These are phyloP conservation scores for Gamsiella multidivaricata DNA, from an alignment of 192 early-diverging fungal genomes.

Conservation along the genomic window DNA sequence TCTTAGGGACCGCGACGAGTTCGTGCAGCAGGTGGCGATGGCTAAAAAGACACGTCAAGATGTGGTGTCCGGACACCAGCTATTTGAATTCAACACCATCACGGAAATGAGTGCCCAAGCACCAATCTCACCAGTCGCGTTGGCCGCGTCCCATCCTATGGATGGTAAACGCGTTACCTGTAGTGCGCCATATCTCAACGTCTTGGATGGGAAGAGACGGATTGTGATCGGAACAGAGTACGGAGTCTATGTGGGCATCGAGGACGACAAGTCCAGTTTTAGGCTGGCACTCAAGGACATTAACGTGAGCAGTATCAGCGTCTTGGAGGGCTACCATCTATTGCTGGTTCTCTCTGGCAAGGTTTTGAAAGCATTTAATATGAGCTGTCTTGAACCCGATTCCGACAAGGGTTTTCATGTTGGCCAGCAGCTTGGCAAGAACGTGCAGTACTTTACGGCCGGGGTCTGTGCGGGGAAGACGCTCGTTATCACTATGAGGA, in stretches of 20 bases:
- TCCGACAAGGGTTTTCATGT: constrained; percentile 25
- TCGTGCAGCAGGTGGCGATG: constrained; percentile 3
- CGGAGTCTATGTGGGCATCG: constrained; percentile 80
- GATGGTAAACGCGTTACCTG: constrained; percentile 33
- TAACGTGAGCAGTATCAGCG: constrained; percentile 84
- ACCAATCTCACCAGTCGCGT: not conserved
- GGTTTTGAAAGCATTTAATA: constrained; percentile 34
- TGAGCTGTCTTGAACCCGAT: constrained; percentile 31
- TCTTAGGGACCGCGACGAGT: constrained; percentile 14
- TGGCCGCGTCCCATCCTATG: not conserved
- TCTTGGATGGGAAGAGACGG: constrained; percentile 65
- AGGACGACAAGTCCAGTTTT: constrained; percentile 49
- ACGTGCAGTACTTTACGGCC: constrained; percentile 52
- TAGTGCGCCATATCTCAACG: constrained; percentile 33
- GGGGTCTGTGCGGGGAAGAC: constrained; percentile 46
- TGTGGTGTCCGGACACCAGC: not conserved
- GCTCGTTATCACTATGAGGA: constrained; percentile 32
- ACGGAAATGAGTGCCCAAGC: constrained; percentile 14
- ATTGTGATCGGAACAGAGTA: constrained; percentile 85
- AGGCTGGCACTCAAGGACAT: constrained; percentile 52
- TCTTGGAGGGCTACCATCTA: constrained; percentile 79
- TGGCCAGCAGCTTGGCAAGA: constrained; percentile 24
- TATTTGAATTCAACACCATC: constrained; percentile 29
- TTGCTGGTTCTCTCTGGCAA: constrained; percentile 76
- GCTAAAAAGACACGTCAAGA: constrained; percentile 14